phyloP scores from a whole-genome alignment of 139 green algal species.

The Chlorella sp. region DNA sequence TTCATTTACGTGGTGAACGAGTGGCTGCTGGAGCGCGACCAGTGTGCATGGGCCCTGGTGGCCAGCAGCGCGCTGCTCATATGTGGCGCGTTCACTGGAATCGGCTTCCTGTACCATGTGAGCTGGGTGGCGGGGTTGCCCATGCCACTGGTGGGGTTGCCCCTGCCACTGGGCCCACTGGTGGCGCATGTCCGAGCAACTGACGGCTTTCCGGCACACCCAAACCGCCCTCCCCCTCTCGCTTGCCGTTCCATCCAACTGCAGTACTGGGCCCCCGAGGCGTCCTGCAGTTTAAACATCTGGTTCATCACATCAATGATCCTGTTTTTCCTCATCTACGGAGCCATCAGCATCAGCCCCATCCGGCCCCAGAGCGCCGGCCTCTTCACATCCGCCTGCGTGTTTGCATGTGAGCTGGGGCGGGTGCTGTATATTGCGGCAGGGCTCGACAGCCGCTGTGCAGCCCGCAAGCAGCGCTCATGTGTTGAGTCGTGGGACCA shows the following conservation, averaged over 20 bases:
- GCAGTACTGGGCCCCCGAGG: constrained; percentile 67
- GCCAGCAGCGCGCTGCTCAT: constrained; percentile 46
- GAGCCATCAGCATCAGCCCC: constrained; percentile 67
- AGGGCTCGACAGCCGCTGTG: too few species aligned
- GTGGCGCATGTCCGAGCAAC: too few species aligned
- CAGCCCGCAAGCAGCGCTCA: not conserved
- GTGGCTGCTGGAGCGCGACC: constrained; percentile 61
- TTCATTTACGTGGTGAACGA: constrained; percentile 73
- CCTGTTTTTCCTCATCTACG: constrained; percentile 66
- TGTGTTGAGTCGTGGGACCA: not conserved
- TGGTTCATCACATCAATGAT: constrained; percentile 86
- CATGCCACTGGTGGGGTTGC: not conserved
- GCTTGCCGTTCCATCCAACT: too few species aligned
- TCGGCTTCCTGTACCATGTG: constrained; percentile 68
- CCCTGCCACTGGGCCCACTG: too few species aligned
- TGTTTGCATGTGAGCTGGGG: constrained; percentile 58
- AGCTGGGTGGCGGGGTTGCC: not conserved
- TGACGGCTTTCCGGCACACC: too few species aligned
- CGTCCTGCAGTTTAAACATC: constrained; percentile 78
- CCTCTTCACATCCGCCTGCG: constrained; percentile 68
- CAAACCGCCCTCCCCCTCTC: too few species aligned
- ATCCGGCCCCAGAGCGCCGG: constrained; percentile 58
- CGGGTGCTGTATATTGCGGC: not conserved
- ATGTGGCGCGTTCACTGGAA: constrained; percentile 52
- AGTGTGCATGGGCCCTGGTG: constrained; percentile 48